Percentiles rank a stretch among this genome's conserved stretches.
Conservation (phyloP, 495 filamentous ascomycete species). For the Penicillium psychrofluorescens region DNA sequence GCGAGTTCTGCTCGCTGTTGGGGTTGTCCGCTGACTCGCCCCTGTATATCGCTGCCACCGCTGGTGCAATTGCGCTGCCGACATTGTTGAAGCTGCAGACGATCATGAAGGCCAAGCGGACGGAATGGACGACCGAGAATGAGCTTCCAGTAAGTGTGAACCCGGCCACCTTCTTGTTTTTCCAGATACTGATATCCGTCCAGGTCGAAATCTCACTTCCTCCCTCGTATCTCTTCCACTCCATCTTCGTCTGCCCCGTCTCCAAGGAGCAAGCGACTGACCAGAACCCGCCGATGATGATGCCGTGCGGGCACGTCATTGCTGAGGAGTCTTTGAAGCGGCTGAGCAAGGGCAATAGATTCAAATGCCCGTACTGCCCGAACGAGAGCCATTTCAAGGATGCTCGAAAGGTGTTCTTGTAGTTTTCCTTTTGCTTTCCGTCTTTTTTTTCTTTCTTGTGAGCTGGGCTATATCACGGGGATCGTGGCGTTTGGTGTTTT, state of each 20-base stretch:
- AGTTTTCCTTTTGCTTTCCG: constrained; percentile 1
- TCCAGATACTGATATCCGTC: not conserved
- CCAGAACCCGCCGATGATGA: constrained; percentile 91
- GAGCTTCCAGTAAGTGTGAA: constrained; percentile 65
- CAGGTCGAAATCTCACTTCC: constrained; percentile 83
- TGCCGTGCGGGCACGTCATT: constrained; percentile 94
- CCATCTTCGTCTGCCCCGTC: constrained; percentile 96
- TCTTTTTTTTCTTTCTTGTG: not conserved
- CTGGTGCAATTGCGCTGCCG: constrained; percentile 84
- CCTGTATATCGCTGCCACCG: constrained; percentile 84
- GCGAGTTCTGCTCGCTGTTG: constrained; percentile 90
- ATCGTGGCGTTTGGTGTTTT: not conserved
- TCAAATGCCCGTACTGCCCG: constrained; percentile 98
- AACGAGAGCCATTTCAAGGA: constrained; percentile 70
- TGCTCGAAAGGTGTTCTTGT: constrained; percentile 65
- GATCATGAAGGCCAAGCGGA: constrained; percentile 78
- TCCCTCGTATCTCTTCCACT: constrained; percentile 80
- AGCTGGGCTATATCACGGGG: not conserved
- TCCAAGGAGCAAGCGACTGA: constrained; percentile 94
- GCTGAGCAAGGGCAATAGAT: constrained; percentile 67
- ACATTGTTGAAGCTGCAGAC: constrained; percentile 72
- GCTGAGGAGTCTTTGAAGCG: constrained; percentile 72
- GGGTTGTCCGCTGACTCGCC: constrained; percentile 83
- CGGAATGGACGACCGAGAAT: constrained; percentile 87
- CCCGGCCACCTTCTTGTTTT: not conserved